phyloP scores from a whole-genome alignment of 306 rosid genomes.

The Quercus agrifolia region DNA sequence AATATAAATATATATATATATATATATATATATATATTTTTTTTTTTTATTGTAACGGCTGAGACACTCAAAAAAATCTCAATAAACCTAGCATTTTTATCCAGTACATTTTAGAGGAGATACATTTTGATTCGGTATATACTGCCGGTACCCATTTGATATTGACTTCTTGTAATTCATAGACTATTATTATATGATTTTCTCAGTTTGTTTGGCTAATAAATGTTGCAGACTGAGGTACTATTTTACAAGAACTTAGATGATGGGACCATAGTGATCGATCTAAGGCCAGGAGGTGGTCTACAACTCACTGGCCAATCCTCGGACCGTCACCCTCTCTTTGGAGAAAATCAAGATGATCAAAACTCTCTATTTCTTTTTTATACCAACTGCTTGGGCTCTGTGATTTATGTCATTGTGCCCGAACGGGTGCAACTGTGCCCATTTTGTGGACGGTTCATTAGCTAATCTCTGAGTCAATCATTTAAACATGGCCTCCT shows the following conservation, averaged over 20 bases:
- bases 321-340: no score
- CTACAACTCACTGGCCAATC: not conserved
- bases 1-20: no score
- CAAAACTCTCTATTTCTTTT: conserved; percentile 1
- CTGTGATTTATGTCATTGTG: not conserved
- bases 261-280: not conserved
- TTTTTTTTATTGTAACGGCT: no score
- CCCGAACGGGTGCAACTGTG: conserved; percentile 6
- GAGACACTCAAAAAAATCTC: no score
- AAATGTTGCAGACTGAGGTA: not conserved
- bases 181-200: no score
- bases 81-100: no score
- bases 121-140: no score
- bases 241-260: not conserved
- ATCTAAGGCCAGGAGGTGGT: conserved; percentile 14
- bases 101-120: no score
- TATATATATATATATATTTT: no score
- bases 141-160: no score
- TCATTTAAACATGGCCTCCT: no score
- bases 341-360: not conserved
- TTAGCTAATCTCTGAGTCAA: not conserved
- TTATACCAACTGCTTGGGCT: not conserved
- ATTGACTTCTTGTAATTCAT: no score
- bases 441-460: conserved; percentile 5
- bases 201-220: not conserved